Conservation (phyloP, 2,329 filamentous ascomycete species). For the Diaporthe sp. region DNA sequence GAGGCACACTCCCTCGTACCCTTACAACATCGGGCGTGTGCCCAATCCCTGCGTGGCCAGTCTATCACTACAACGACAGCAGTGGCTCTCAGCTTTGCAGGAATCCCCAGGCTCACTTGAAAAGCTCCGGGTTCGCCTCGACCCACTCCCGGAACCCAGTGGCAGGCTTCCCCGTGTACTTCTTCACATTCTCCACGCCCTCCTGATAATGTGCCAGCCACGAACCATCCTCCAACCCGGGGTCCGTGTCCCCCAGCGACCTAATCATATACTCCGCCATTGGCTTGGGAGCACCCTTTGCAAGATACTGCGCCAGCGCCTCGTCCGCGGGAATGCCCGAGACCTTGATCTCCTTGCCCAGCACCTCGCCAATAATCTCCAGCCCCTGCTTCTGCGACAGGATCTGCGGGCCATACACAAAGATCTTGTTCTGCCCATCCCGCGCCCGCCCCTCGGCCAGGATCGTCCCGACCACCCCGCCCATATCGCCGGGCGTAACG, state of each 20-base stretch:
- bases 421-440: constrained; percentile 49
- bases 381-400: constrained; percentile 50
- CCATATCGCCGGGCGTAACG: constrained; percentile 60
- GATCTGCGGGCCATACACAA: constrained; percentile 54
- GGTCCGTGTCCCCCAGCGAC: constrained; percentile 12
- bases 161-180: constrained; percentile 32
- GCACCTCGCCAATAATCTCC: constrained; percentile 47
- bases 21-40: neutral
- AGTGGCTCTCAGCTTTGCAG: neutral
- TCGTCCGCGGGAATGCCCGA: constrained; percentile 32
- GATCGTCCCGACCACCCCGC: constrained; percentile 56
- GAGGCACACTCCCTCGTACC: constrained; percentile 1
- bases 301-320: constrained; percentile 10
- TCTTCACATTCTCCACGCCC: constrained; percentile 35
- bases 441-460: constrained; percentile 51
- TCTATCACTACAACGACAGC: constrained; percentile 13
- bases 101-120: constrained; percentile 42
- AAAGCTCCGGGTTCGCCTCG: constrained; percentile 33
- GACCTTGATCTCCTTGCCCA: constrained; percentile 50
- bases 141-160: constrained; percentile 37
- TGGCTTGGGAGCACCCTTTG: constrained; percentile 7
- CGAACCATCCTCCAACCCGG: constrained; percentile 2
- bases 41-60: constrained; percentile 3
- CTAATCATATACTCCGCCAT: constrained; percentile 29
- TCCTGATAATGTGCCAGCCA: constrained; percentile 32